Evolutionary conservation across 1,284 basidiomycete species (phyloP), one percentile per base, ranked within the genome.

Genomic region (Marasmius sp.): DNA sequence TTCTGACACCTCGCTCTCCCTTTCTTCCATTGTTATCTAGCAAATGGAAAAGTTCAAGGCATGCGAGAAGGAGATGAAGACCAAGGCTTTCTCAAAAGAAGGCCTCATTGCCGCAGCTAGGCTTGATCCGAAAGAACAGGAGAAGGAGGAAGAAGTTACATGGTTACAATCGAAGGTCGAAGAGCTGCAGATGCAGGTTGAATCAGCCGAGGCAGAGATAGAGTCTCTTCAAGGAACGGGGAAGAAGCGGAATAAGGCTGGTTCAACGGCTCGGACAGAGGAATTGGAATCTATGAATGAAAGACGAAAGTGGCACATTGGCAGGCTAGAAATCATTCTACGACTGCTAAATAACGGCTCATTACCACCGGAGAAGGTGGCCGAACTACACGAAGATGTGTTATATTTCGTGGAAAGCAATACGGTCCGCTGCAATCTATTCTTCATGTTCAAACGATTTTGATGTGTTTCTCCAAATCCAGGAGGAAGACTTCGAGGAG

Each of bases 31-130:
- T 61, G 58, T 69, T 65, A 61, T 67, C 65, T 77, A 98, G 96
- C 97, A 99, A 97, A 99, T 99, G 97, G 97, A 99, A 81, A 95
- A 94, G 73, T 99, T 99, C 87, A 99, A 99, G 73, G 97, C 97
- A 27, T 94, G 95, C 77, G 97, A 99, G 81, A 99, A 99, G 81
- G 97, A 99, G 79, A 98, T 99, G 95, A 99, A 99, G 86, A 99
- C 97, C 65, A 99, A 99, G 76, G 97, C 97, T 0, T 99, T 99
- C 79, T 98, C 96, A 37, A 99, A 99, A 77, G 97, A 98, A 76
- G 97, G 97, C 41, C 85, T 99, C 39, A 98, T 93, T 66, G 94
- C 96, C 61, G 95, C 95, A 4, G 87, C 94, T 51, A 94, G 93
- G 71, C 88, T 99, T 36, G 97, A 99, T 75, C 97, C 97, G 56